These are phyloP conservation scores for Chalciporus piperatus DNA, from an alignment of 768 basidiomycete genomes.

Conservation along the genomic window DNA sequence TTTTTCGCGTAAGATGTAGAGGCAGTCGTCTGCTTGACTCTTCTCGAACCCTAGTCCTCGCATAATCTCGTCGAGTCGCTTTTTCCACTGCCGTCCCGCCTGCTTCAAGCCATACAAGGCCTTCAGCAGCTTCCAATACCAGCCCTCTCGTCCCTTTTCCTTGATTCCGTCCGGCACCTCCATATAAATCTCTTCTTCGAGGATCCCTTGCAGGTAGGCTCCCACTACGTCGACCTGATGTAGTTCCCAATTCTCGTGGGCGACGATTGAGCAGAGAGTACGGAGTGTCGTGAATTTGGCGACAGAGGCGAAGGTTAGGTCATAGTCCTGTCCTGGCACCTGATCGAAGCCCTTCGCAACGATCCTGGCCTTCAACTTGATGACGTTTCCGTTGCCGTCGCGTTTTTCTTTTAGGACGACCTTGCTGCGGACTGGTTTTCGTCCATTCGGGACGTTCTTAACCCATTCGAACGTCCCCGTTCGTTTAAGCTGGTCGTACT, in stretches of 20 bases:
- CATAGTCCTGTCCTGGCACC: conserved; percentile 38
- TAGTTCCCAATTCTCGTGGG: conserved; percentile 18
- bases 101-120: conserved; percentile 33
- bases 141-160: conserved; percentile 23
- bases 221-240: conserved; percentile 25
- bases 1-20: too few species aligned
- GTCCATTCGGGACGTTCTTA: conserved; percentile 21
- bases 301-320: conserved; percentile 35
- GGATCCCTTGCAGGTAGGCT: conserved; percentile 24
- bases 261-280: conserved; percentile 24
- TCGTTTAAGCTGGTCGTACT: conserved; percentile 3
- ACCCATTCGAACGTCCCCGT: conserved; percentile 31
- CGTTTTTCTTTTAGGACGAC: conserved; percentile 40
- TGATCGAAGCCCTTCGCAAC: conserved; percentile 43
- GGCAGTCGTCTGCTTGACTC: too few species aligned
- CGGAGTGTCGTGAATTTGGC: conserved; percentile 25
- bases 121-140: conserved; percentile 26
- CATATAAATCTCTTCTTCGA: conserved; percentile 25
- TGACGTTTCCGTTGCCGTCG: conserved; percentile 31
- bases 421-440: conserved; percentile 32
- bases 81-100: conserved; percentile 27
- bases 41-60: too few species aligned
- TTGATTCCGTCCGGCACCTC: not conserved
- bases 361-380: conserved; percentile 36
- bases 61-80: not conserved